Evolutionary conservation across 768 basidiomycete species (phyloP).

Genomic region (Flagelloscypha sp.): DNA sequence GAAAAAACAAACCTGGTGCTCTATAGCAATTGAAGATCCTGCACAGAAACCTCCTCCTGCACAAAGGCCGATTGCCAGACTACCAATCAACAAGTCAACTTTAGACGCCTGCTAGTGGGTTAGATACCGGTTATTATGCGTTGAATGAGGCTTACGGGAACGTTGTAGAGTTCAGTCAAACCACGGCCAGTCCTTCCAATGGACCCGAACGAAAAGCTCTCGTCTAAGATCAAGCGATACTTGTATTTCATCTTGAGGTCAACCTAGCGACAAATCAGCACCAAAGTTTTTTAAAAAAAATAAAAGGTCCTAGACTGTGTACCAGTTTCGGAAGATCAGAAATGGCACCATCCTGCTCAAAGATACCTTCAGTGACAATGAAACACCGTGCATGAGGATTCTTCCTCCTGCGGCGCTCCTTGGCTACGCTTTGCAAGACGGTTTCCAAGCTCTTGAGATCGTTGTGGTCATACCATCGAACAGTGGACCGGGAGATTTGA

Average conservation of each 20-base stretch:
- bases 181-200: constrained; percentile 93
- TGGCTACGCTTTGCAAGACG: constrained; percentile 73
- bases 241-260: constrained; percentile 95
- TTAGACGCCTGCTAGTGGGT: constrained; percentile 55
- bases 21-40: constrained; percentile 70
- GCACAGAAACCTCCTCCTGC: constrained; percentile 94
- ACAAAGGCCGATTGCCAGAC: constrained; percentile 74
- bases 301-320: constrained; percentile 21
- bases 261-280: constrained; percentile 40
- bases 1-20: constrained; percentile 63
- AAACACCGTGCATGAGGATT: constrained; percentile 82
- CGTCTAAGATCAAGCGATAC: constrained; percentile 90
- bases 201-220: constrained; percentile 87
- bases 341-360: constrained; percentile 91
- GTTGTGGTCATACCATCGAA: constrained; percentile 96
- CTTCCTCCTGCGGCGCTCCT: constrained; percentile 80
- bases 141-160: constrained; percentile 52
- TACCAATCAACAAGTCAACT: constrained; percentile 93
- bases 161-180: constrained; percentile 88
- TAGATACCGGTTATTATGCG: background rate
- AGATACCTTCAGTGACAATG: constrained; percentile 95
- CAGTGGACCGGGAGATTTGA: constrained; percentile 83
- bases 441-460: constrained; percentile 88
- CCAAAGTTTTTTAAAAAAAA: background rate
- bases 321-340: constrained; percentile 88